Evolutionary conservation across 1,284 basidiomycete genomes (phyloP).

Genomic region (Erythrobasidium hasegawianum): DNA sequence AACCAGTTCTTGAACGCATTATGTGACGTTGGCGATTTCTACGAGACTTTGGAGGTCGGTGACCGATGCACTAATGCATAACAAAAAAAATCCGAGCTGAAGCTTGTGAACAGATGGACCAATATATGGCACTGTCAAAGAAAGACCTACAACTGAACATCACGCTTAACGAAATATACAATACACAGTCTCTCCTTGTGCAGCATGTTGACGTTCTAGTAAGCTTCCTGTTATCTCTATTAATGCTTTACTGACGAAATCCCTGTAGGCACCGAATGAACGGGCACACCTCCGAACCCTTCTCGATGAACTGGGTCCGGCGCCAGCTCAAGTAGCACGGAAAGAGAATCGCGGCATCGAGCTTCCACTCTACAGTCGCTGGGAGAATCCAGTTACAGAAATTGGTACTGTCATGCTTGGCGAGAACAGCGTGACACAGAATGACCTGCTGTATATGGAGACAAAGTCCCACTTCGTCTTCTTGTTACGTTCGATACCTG

Average conservation of each 20-base stretch:
- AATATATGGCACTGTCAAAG: constrained; percentile 99
- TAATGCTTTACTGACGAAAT: no score
- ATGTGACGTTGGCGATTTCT: constrained; percentile 98
- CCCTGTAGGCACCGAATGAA: constrained; percentile 83
- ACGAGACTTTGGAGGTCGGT: constrained; percentile 92
- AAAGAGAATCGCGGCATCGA: constrained; percentile 96
- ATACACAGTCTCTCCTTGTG: constrained; percentile 88
- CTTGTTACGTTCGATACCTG: constrained; percentile 88
- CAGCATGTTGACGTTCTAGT: constrained; percentile 94
- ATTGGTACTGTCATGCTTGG: constrained; percentile 90
- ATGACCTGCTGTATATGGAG: constrained; percentile 99
- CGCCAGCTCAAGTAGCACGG: constrained; percentile 88
- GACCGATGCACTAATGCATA: no score
- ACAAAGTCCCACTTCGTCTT: constrained; percentile 99
- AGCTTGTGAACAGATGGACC: constrained; percentile 79
- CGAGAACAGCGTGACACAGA: constrained; percentile 88
- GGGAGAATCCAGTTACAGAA: constrained; percentile 99
- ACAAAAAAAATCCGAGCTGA: no score
- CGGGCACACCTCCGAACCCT: constrained; percentile 95
- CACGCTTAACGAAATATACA: constrained; percentile 98
- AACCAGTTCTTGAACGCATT: constrained; percentile 94
- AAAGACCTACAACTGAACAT: constrained; percentile 98
- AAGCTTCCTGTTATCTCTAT: no score
- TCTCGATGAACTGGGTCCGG: constrained; percentile 88
- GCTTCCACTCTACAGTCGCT: constrained; percentile 87